phyloP scores from a whole-genome alignment of 2,329 filamentous ascomycete genomes.

The Fonsecaea monophora region DNA sequence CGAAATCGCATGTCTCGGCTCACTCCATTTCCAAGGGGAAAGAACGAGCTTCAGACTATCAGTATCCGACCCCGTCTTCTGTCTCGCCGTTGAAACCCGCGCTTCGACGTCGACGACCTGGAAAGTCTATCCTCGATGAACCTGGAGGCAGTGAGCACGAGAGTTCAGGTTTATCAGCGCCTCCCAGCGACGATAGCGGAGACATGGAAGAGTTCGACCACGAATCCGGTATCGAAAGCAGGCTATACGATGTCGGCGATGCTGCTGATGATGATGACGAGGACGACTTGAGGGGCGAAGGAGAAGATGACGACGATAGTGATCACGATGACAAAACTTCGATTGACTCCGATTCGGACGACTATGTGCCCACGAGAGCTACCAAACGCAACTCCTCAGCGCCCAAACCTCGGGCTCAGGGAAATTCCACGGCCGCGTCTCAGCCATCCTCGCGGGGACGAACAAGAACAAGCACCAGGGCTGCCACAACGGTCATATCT shows the following conservation, averaged over 20 bases:
- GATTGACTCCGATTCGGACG: constrained; percentile 7
- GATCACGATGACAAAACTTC: background rate
- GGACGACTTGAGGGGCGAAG: background rate
- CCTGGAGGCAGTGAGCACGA: constrained; percentile 18
- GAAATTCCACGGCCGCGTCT: background rate
- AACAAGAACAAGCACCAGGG: background rate
- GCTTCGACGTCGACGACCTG: constrained; percentile 12
- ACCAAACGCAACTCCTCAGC: background rate
- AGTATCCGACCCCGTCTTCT: constrained; percentile 35
- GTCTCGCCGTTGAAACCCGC: constrained; percentile 23
- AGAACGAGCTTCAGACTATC: constrained; percentile 15
- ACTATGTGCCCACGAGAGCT: constrained; percentile 19
- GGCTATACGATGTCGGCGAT: constrained; percentile 8
- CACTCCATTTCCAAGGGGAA: constrained; percentile 18
- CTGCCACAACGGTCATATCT: background rate
- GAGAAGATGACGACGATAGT: constrained; percentile 12
- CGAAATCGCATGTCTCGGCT: background rate
- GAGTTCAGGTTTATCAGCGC: constrained; percentile 21
- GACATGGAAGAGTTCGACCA: background rate
- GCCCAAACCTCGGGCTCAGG: background rate
- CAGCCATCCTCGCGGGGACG: background rate
- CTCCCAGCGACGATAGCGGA: background rate
- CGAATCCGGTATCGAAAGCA: background rate
- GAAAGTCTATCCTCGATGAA: constrained; percentile 18
- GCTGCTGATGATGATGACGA: background rate